phyloP scores from a whole-genome alignment of 2,329 filamentous ascomycete genomes.

The Didymella segeticola region DNA sequence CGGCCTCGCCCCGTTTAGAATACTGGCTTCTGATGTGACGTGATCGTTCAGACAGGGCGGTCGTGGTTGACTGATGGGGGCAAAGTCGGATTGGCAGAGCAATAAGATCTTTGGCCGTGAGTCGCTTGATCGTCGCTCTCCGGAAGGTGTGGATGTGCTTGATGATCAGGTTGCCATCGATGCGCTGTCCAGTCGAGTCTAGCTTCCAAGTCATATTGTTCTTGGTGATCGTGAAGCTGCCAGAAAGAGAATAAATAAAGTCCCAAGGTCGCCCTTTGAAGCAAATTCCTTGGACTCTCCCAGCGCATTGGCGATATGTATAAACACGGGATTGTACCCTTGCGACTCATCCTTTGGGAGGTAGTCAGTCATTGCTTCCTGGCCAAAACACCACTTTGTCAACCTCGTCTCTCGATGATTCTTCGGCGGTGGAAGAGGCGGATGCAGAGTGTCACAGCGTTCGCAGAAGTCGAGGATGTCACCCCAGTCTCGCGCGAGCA shows the following conservation, averaged over 20 bases:
- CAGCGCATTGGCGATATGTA: neutral
- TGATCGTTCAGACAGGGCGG: neutral
- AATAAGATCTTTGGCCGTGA: neutral
- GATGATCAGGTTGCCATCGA: neutral
- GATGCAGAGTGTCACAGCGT: neutral
- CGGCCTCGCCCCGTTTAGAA: neutral
- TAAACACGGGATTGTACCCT: neutral
- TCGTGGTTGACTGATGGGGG: slow-evolving; percentile 4
- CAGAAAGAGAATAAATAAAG: neutral
- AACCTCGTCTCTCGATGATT: neutral
- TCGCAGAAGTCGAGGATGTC: neutral
- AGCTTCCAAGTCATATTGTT: neutral
- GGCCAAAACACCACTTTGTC: neutral
- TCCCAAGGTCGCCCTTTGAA: neutral
- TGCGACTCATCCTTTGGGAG: neutral
- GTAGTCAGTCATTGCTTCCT: slow-evolving; percentile 3
- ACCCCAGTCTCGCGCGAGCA: neutral
- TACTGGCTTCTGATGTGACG: neutral
- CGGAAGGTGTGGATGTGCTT: neutral
- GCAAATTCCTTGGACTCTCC: neutral
- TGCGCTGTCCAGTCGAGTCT: neutral
- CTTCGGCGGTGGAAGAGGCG: neutral
- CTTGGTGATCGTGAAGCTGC: neutral
- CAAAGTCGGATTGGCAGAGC: neutral
- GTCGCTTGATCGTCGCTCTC: neutral